Percentiles rank a stretch among this genome's conserved stretches.
These are phyloP conservation scores for Carex littledalei DNA, from an alignment of 176 grass and related monocot species.

Conservation along the genomic window DNA sequence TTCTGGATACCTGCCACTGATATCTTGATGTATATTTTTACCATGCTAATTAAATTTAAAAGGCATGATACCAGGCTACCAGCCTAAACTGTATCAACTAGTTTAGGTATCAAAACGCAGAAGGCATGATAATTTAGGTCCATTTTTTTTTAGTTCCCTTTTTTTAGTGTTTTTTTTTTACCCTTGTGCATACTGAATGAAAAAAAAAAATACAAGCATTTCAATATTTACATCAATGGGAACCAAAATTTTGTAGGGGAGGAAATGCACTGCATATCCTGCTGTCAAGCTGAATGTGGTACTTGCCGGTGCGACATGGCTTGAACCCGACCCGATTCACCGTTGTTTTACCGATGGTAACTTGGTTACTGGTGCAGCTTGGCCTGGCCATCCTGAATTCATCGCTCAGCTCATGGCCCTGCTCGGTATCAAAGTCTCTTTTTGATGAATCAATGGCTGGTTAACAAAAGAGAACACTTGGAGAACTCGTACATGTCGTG, in stretches of 20 bases:
- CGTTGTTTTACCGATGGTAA: conserved; percentile 90
- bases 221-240: neutral
- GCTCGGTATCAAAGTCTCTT: conserved; percentile 56
- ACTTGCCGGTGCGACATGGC: conserved; percentile 68
- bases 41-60: neutral
- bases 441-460: conserved; percentile 9
- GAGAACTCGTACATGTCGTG: neutral
- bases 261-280: conserved; percentile 87
- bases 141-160: neutral
- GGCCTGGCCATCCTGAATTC: conserved; percentile 90
- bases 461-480: neutral
- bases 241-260: conserved; percentile 39
- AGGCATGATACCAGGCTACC: neutral
- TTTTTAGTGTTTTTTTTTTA: neutral
- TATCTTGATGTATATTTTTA: neutral
- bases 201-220: neutral
- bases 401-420: conserved; percentile 75
- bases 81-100: neutral
- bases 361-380: conserved; percentile 78
- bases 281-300: conserved; percentile 92
- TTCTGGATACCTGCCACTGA: neutral
- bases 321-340: conserved; percentile 75
- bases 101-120: neutral
- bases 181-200: neutral
- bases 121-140: neutral